Evolutionary conservation across 164 flowering plant genomes (phyloP).

Genomic region (Stephania japonica): DNA sequence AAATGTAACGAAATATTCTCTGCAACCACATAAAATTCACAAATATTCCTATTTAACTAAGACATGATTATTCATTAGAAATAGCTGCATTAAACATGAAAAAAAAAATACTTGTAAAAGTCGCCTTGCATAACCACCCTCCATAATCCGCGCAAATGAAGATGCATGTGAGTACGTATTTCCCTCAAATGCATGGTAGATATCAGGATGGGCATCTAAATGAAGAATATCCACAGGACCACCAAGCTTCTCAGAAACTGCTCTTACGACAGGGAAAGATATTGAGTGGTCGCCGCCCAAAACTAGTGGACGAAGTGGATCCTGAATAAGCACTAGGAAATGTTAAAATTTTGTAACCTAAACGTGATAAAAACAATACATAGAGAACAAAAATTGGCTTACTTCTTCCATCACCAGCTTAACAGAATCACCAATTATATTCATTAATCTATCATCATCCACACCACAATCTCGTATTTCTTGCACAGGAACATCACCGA

Average conservation of each 20-base stretch:
- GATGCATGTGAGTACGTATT: conserved; percentile 97
- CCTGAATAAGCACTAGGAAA: conserved; percentile 35
- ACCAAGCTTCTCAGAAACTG: conserved; percentile 92
- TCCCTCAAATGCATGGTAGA: conserved; percentile 88
- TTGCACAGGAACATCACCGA: conserved; percentile 96
- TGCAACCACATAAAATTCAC: too few relatives aligned
- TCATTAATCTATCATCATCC: conserved; percentile 88
- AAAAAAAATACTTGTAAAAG: conserved; percentile 62
- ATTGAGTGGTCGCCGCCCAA: conserved; percentile 99
- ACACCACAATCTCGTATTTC: conserved; percentile 96
- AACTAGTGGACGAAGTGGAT: conserved; percentile 81
- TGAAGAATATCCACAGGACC: conserved; percentile 98
- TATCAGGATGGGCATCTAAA: conserved; percentile 99
- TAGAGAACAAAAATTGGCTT: conserved; percentile 17
- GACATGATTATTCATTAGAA: background rate
- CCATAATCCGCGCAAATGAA: conserved; percentile 97
- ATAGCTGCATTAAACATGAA: background rate
- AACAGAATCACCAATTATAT: conserved; percentile 72
- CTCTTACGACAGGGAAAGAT: conserved; percentile 89
- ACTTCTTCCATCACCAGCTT: conserved; percentile 97
- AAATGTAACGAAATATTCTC: too few relatives aligned
- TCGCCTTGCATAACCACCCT: conserved; percentile 95
- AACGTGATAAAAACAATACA: background rate
- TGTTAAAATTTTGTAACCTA: background rate
- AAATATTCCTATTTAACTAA: background rate